Conservation (phyloP, 176 grass and related monocot species). For the Cenchrus americanus region DNA sequence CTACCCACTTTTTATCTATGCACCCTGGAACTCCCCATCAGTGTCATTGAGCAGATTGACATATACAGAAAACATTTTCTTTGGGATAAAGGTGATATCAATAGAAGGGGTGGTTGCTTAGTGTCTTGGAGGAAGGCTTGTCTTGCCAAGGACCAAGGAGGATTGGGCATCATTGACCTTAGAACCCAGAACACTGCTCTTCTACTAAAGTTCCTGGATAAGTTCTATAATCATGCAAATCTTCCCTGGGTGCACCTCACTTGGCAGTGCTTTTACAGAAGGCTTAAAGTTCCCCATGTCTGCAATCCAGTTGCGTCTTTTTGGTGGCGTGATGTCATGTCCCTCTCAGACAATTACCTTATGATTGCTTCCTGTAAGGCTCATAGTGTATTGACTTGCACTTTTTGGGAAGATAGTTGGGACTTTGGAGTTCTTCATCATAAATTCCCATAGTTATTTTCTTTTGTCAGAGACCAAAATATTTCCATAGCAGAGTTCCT, state of each 20-base stretch:
- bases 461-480: background rate
- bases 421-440: background rate
- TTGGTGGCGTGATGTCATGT: background rate
- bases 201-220: background rate
- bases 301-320: background rate
- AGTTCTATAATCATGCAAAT: background rate
- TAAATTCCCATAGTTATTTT: background rate
- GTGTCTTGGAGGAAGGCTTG: background rate
- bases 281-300: background rate
- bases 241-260: background rate
- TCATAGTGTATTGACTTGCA: accelerated
- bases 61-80: background rate
- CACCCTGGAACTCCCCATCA: accelerated
- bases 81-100: background rate
- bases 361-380: too few species aligned
- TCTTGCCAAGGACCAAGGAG: background rate
- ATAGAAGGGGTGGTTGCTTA: background rate
- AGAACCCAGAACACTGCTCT: background rate
- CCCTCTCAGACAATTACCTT: too few species aligned
- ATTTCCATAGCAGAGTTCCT: background rate
- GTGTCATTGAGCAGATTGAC: background rate
- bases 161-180: background rate
- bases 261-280: background rate
- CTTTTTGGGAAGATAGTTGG: background rate
- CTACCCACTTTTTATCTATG: background rate